Evolutionary conservation across 352 stramenopile species (phyloP).

Genomic region (Globisporangium cederbergense): DNA sequence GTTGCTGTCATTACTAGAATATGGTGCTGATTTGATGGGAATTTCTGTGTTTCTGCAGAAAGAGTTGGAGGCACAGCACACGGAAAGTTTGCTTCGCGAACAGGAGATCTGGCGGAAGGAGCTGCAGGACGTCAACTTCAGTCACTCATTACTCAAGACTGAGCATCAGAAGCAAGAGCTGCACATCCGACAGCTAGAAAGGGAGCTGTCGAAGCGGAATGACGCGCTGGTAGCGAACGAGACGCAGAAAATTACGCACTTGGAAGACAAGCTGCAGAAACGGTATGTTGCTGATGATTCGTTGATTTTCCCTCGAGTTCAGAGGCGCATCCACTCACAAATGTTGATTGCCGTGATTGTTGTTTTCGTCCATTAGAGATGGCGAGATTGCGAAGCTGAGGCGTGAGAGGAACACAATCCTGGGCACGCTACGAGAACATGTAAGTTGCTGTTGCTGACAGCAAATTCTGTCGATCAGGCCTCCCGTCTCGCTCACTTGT

Average conservation of each 20-base stretch:
- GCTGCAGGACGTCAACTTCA: conserved; percentile 45
- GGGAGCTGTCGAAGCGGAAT: conserved; percentile 51
- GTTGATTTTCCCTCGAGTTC: background rate
- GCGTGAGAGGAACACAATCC: conserved; percentile 60
- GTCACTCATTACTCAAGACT: conserved; percentile 42
- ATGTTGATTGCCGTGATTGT: background rate
- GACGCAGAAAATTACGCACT: conserved; percentile 33
- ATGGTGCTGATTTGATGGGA: too few species aligned
- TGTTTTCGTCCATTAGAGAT: conserved; percentile 30
- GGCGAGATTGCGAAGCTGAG: conserved; percentile 51
- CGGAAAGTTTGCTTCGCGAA: conserved; percentile 38
- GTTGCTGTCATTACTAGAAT: too few species aligned
- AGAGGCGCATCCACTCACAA: background rate
- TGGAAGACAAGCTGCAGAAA: conserved; percentile 41
- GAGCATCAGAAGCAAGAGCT: conserved; percentile 64
- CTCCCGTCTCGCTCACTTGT: background rate
- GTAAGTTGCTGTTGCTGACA: conserved; percentile 9
- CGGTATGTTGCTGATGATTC: conserved; percentile 20
- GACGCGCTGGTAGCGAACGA: conserved; percentile 40
- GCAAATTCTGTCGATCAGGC: background rate
- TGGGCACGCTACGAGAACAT: conserved; percentile 52
- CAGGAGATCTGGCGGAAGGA: conserved; percentile 59
- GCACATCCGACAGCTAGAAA: conserved; percentile 52
- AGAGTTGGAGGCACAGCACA: conserved; percentile 32
- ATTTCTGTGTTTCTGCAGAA: conserved; percentile 8